These are phyloP conservation scores for Neurospora sp. DNA, from an alignment of 495 filamentous ascomycete genomes.

Conservation along the genomic window DNA sequence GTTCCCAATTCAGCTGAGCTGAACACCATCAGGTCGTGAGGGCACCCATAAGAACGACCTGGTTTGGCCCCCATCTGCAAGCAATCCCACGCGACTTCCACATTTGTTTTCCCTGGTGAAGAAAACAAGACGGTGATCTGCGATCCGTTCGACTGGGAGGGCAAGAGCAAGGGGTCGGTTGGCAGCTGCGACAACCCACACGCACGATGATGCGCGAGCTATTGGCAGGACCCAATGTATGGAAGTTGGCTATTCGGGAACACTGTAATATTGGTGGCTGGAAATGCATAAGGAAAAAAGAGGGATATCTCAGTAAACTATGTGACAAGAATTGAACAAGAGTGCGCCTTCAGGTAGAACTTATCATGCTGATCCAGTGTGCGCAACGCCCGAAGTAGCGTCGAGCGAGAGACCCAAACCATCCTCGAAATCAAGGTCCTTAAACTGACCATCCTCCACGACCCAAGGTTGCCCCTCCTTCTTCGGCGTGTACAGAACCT, in stretches of 20 bases:
- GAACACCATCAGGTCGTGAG: neutral
- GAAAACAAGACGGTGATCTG: neutral
- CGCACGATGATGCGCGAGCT: neutral
- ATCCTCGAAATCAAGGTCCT: slow-evolving; percentile 44
- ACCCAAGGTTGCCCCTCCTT: slow-evolving; percentile 56
- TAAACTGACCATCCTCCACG: slow-evolving; percentile 77
- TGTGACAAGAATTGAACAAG: neutral
- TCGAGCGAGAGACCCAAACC: neutral
- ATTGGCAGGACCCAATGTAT: neutral
- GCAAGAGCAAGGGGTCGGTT: neutral
- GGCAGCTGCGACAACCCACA: neutral
- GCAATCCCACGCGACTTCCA: neutral
- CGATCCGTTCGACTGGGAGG: neutral
- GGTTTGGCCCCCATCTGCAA: neutral
- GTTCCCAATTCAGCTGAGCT: neutral
- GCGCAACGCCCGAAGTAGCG: neutral
- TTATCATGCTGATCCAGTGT: neutral
- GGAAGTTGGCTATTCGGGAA: neutral
- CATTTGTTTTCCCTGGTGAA: neutral
- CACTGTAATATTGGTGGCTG: neutral
- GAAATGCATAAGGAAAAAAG: no score
- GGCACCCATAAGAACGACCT: neutral
- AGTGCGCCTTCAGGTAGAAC: neutral
- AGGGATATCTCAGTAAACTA: neutral
- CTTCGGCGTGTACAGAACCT: slow-evolving; percentile 49